Evolutionary conservation across 345 rosid genomes (phyloP).

Genomic region (Isatis tinctoria): DNA sequence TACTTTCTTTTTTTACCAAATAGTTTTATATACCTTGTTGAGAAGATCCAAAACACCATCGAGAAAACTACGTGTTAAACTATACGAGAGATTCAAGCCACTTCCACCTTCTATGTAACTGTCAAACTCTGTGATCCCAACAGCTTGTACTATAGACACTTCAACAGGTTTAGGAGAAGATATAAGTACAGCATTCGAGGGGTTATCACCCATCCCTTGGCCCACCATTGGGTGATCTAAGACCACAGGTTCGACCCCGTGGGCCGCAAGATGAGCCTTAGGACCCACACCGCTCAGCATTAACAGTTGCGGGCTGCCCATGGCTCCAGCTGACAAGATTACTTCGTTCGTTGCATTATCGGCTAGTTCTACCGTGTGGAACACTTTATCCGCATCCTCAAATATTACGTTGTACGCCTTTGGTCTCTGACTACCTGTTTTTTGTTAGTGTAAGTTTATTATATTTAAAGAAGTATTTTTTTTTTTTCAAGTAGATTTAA

Average conservation of each 20-base stretch:
- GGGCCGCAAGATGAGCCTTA: not conserved
- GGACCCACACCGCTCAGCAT: not conserved
- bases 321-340: not conserved
- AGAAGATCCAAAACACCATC: constrained; percentile 6
- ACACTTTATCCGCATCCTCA: not conserved
- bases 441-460: not conserved
- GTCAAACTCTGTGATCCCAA: constrained; percentile 49
- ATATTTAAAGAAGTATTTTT: too few relatives aligned
- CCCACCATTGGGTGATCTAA: constrained; percentile 64
- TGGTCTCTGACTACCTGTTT: not conserved
- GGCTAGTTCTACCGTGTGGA: not conserved
- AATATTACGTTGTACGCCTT: not conserved
- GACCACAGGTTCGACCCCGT: constrained; percentile 17
- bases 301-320: not conserved
- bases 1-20: too few relatives aligned
- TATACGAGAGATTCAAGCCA: constrained; percentile 33
- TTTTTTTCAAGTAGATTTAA: too few relatives aligned
- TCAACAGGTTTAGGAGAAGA: constrained; percentile 57
- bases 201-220: constrained; percentile 73
- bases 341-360: not conserved
- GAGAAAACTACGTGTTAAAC: constrained; percentile 32
- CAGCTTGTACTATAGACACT: constrained; percentile 46
- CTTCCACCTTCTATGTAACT: constrained; percentile 52
- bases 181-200: constrained; percentile 8
- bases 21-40: constrained; percentile 19